phyloP scores from a whole-genome alignment of 768 basidiomycete species.

The Candolleomyces aberdarensis region DNA sequence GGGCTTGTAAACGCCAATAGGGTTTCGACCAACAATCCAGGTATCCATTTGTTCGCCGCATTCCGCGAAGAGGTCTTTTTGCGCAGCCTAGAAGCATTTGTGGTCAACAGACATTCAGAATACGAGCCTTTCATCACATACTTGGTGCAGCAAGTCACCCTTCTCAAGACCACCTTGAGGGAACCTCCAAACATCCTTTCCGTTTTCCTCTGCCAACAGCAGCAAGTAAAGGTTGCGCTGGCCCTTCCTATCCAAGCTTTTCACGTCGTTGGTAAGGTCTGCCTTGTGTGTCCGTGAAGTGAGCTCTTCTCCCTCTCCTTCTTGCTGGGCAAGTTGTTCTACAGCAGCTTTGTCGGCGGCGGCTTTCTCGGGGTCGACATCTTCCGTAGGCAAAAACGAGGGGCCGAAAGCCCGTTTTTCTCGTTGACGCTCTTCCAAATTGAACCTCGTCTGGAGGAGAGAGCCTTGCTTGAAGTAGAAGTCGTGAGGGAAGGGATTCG shows the following conservation, averaged over 20 bases:
- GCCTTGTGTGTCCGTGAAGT: slow-evolving; percentile 59
- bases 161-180: slow-evolving; percentile 63
- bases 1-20: slow-evolving; percentile 75
- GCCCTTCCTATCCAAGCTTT: slow-evolving; percentile 77
- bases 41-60: slow-evolving; percentile 86
- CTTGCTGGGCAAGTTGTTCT: slow-evolving; percentile 53
- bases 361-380: slow-evolving; percentile 41
- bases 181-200: slow-evolving; percentile 71
- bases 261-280: slow-evolving; percentile 57
- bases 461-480: slow-evolving; percentile 96
- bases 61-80: slow-evolving; percentile 62
- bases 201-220: slow-evolving; percentile 49
- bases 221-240: slow-evolving; percentile 90
- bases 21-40: slow-evolving; percentile 90
- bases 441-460: slow-evolving; percentile 77
- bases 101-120: too few relatives aligned
- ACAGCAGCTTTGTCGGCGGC: slow-evolving; percentile 56
- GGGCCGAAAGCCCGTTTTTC: slow-evolving; percentile 75
- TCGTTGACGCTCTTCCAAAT: slow-evolving; percentile 66
- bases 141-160: slow-evolving; percentile 77
- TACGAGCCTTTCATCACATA: slow-evolving; percentile 24
- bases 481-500: slow-evolving; percentile 83
- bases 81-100: slow-evolving; percentile 56
- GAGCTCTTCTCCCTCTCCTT: slow-evolving; percentile 61
- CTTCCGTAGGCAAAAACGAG: slow-evolving; percentile 46